These are phyloP conservation scores for Tinospora cordifolia DNA, from an alignment of 164 flowering plant genomes.

Conservation along the genomic window DNA sequence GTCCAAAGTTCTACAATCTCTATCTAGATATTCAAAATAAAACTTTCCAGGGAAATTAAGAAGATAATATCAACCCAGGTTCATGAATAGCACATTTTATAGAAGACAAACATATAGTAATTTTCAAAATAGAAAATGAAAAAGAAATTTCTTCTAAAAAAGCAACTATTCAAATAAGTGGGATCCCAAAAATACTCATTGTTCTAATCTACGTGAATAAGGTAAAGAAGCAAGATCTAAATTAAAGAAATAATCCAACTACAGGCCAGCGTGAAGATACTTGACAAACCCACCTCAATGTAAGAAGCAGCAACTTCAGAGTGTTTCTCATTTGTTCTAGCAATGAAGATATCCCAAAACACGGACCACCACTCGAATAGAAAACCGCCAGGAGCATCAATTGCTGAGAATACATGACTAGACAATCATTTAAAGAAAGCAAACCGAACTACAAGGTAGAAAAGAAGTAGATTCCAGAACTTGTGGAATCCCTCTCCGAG, in stretches of 20 bases:
- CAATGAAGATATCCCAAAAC: conserved; percentile 79
- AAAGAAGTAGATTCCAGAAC: background rate
- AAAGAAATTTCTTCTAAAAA: too few species aligned
- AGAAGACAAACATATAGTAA: background rate
- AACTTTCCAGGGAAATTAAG: background rate
- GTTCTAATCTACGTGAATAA: background rate
- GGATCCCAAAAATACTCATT: background rate
- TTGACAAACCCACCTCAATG: conserved; percentile 40
- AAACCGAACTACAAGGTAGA: background rate
- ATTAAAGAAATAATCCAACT: background rate
- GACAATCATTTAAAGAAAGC: background rate
- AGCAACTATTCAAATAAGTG: background rate
- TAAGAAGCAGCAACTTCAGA: conserved; percentile 62
- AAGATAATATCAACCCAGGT: background rate
- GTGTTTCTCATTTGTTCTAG: conserved; percentile 63
- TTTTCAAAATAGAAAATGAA: too few species aligned
- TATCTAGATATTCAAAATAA: background rate
- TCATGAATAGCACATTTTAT: background rate
- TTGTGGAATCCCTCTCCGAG: background rate
- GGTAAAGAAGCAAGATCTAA: background rate
- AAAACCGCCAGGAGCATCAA: conserved; percentile 85
- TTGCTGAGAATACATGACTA: conserved; percentile 35
- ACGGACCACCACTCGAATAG: conserved; percentile 92
- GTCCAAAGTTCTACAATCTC: background rate
- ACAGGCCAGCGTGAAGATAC: background rate